A percentile compares a stretch with the other conserved stretches of the same genome.
These are phyloP conservation scores for Corniculantispora saksenae DNA, from an alignment of 2,329 filamentous ascomycete genomes.

Conservation along the genomic window DNA sequence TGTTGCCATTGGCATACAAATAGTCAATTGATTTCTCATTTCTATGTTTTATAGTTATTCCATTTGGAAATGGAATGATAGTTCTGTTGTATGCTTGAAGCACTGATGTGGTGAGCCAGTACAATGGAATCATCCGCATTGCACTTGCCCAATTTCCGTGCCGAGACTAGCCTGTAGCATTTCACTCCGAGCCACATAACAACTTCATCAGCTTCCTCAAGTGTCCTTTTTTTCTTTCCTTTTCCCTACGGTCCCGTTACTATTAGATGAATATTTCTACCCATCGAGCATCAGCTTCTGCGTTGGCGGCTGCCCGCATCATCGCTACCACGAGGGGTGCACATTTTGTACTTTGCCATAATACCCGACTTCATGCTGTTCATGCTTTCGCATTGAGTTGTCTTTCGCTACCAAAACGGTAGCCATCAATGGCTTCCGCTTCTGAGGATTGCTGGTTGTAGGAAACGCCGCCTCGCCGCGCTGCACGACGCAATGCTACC, in stretches of 20 bases:
- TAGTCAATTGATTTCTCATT: neutral
- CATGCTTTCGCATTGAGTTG: neutral
- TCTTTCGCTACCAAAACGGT: neutral
- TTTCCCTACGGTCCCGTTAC: conserved; percentile 5
- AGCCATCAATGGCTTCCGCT: conserved; percentile 5
- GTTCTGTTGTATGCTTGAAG: too few species aligned
- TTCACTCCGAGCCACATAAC: neutral
- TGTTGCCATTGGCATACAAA: neutral
- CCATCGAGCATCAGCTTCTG: neutral
- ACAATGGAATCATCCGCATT: neutral
- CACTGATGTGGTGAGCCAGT: neutral
- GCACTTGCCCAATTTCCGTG: neutral
- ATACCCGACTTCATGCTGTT: neutral
- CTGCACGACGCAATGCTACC: conserved; percentile 1
- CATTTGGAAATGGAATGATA: too few species aligned
- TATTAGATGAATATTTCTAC: conserved; percentile 19
- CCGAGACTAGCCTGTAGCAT: neutral
- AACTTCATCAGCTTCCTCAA: neutral
- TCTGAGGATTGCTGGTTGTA: conserved; percentile 6
- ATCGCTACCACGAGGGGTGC: neutral
- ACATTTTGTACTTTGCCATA: neutral
- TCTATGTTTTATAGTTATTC: too few species aligned
- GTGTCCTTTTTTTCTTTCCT: neutral
- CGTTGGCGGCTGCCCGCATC: neutral
- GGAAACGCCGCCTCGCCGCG: conserved; percentile 13